These are phyloP conservation scores for Castanospermum australe DNA, from an alignment of 306 rosid species.

Conservation along the genomic window DNA sequence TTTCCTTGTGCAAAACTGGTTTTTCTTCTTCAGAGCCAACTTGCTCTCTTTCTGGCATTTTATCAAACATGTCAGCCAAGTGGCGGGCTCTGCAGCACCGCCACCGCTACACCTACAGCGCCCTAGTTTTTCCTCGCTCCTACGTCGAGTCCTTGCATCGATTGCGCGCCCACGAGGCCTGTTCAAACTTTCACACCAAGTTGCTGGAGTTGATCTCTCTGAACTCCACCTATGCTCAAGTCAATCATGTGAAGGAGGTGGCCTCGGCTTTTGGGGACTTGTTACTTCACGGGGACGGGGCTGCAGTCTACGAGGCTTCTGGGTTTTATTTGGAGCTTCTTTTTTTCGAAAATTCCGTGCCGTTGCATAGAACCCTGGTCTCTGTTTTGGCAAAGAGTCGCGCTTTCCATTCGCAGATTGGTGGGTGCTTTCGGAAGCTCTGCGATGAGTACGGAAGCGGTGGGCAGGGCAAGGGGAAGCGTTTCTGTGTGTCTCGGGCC, in stretches of 20 bases:
- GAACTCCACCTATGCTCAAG: slow-evolving; percentile 68
- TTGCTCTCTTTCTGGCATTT: background rate
- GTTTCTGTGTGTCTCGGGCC: slow-evolving; percentile 68
- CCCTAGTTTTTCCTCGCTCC: slow-evolving; percentile 64
- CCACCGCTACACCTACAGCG: slow-evolving; percentile 90
- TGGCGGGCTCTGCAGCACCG: slow-evolving; percentile 99
- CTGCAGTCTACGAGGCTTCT: slow-evolving; percentile 37
- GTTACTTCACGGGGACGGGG: slow-evolving; percentile 33
- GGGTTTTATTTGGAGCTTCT: slow-evolving; percentile 60
- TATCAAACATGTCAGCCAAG: slow-evolving; percentile 76
- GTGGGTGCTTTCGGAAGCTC: slow-evolving; percentile 46
- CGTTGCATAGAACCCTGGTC: slow-evolving; percentile 71
- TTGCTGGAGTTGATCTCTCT: slow-evolving; percentile 46
- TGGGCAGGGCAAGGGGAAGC: slow-evolving; percentile 36
- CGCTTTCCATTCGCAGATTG: slow-evolving; percentile 29
- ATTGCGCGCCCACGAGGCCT: slow-evolving; percentile 8
- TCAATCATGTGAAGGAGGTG: slow-evolving; percentile 51
- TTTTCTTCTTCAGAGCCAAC: background rate
- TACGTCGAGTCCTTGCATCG: slow-evolving; percentile 42
- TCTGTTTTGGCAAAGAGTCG: slow-evolving; percentile 57
- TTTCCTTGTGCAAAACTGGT: no score
- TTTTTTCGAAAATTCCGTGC: slow-evolving; percentile 72
- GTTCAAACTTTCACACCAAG: slow-evolving; percentile 48
- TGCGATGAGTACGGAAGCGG: slow-evolving; percentile 36
- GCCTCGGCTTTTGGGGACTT: slow-evolving; percentile 56